Percentiles rank a stretch among this genome's conserved stretches.
phyloP scores from a whole-genome alignment of 495 filamentous ascomycete genomes.

The Neurospora africana region DNA sequence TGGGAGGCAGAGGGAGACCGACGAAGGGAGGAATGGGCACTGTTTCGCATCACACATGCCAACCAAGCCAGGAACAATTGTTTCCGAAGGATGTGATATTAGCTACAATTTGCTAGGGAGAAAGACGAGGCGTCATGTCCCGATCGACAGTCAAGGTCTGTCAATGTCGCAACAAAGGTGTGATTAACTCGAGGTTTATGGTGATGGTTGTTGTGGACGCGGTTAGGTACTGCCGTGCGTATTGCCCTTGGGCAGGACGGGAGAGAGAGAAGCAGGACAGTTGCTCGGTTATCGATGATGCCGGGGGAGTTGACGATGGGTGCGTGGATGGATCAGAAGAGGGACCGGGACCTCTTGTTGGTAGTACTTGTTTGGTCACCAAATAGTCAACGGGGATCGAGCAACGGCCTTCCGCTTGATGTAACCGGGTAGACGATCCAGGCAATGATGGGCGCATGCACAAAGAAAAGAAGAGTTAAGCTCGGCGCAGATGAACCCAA shows the following conservation, averaged over 20 bases:
- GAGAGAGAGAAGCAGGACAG: slow-evolving; percentile 2
- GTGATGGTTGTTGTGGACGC: too few relatives aligned
- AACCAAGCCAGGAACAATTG: slow-evolving; percentile 17
- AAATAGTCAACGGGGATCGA: neutral
- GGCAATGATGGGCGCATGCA: slow-evolving; percentile 1
- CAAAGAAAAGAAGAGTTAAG: neutral
- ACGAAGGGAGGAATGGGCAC: slow-evolving; percentile 8
- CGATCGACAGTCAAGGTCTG: neutral
- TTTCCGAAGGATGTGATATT: slow-evolving; percentile 7
- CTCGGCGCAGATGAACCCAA: neutral
- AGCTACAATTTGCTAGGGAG: neutral
- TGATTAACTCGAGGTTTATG: neutral
- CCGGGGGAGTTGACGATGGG: neutral
- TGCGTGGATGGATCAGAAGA: slow-evolving; percentile 1
- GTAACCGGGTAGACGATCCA: neutral
- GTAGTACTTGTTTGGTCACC: slow-evolving; percentile 8
- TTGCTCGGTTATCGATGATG: neutral
- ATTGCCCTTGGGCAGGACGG: neutral
- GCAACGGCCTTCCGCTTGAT: neutral
- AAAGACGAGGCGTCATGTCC: neutral
- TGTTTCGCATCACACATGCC: slow-evolving; percentile 19
- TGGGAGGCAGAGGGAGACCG: slow-evolving; percentile 2
- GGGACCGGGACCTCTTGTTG: slow-evolving; percentile 15
- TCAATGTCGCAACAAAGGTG: neutral
- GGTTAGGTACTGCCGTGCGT: too few relatives aligned